A percentile compares a stretch with the other conserved stretches of the same genome.
Conservation (phyloP, 306 rosid species). For the Boehmeria nivea region DNA sequence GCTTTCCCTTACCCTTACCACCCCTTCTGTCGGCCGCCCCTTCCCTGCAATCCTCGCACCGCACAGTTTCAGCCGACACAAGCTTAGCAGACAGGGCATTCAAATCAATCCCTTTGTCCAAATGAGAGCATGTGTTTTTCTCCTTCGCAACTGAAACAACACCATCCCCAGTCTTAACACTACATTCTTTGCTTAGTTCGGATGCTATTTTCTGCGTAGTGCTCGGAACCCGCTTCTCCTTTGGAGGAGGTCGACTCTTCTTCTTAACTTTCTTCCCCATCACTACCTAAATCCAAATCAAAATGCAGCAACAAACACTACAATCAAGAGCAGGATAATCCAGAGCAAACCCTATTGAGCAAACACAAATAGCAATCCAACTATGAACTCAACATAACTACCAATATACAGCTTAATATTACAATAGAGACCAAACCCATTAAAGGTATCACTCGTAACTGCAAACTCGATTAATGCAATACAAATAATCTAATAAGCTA, state of each 20-base stretch:
- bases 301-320: neutral
- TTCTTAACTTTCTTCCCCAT: slow-evolving; percentile 91
- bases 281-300: slow-evolving; percentile 34
- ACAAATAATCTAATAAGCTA: no score
- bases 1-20: slow-evolving; percentile 61
- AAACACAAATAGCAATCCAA: neutral
- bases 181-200: slow-evolving; percentile 20
- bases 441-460: neutral
- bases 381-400: neutral
- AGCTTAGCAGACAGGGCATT: slow-evolving; percentile 47
- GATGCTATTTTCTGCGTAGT: slow-evolving; percentile 26
- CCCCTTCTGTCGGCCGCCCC: slow-evolving; percentile 54
- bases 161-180: slow-evolving; percentile 35
- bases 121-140: slow-evolving; percentile 59
- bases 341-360: no score
- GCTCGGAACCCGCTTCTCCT: slow-evolving; percentile 44
- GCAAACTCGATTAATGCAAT: neutral
- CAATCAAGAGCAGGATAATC: no score
- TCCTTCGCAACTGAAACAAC: slow-evolving; percentile 42
- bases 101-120: slow-evolving; percentile 61
- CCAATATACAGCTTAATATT: neutral
- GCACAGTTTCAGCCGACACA: slow-evolving; percentile 30
- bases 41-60: slow-evolving; percentile 76
- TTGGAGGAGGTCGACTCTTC: slow-evolving; percentile 46
- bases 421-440: slow-evolving; percentile 10